Percentiles rank a stretch among this genome's conserved stretches.
These are phyloP conservation scores for Boletus vinaceobasis DNA, from an alignment of 768 basidiomycete species.

Conservation along the genomic window DNA sequence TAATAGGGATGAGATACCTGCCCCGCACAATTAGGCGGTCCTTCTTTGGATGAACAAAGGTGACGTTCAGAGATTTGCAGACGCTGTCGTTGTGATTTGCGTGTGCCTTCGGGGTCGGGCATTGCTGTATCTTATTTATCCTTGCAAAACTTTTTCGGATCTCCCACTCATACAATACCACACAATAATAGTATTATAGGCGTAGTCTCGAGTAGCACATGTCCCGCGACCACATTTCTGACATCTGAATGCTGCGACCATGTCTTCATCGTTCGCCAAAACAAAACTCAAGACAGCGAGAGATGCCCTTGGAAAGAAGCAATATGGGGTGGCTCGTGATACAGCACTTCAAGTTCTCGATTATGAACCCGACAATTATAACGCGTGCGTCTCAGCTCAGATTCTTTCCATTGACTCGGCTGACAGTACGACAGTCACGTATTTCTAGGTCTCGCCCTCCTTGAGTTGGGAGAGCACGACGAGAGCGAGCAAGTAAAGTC, in stretches of 20 bases:
- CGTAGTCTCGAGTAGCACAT: background rate
- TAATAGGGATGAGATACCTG: constrained; percentile 6
- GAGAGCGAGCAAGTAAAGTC: constrained; percentile 82
- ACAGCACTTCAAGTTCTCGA: constrained; percentile 65
- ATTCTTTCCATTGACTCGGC: background rate
- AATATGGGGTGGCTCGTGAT: constrained; percentile 64
- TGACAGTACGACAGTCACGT: constrained; percentile 56
- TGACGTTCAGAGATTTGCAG: background rate
- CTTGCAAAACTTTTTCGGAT: background rate
- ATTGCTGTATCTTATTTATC: background rate
- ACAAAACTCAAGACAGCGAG: constrained; percentile 75
- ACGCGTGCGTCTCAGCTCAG: constrained; percentile 60
- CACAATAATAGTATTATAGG: no score
- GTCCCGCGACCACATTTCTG: no score
- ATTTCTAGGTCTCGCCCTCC: constrained; percentile 75
- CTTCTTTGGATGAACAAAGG: background rate
- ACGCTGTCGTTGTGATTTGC: background rate
- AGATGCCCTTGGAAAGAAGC: constrained; percentile 72
- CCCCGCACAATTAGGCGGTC: background rate
- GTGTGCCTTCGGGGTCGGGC: background rate
- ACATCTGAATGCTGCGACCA: background rate
- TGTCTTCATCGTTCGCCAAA: constrained; percentile 51
- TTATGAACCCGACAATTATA: constrained; percentile 80
- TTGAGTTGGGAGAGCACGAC: constrained; percentile 68
- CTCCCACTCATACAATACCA: background rate